Base-by-base conservation (phyloP, 371 early-diverging fungal species). In the Mortierella sp. region DNA sequence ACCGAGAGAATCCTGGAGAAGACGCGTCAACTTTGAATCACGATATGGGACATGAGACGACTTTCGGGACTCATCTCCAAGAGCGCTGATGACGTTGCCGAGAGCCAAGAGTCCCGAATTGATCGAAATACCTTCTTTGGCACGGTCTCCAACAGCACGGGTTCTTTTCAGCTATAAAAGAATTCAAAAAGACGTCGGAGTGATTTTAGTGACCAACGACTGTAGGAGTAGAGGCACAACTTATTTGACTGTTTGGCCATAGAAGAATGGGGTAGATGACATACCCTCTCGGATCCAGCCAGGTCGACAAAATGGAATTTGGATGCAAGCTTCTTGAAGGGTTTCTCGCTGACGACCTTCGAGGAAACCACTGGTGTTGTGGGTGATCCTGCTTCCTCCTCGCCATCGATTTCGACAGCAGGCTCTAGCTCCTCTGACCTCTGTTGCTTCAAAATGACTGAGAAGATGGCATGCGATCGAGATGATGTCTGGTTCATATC, bases 41-140 rank as follows among this genome's bases (percentile, higher is more conserved):
- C 99, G 92, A 70, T 95, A 99, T 23, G 99, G 99, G 17, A 99
- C 88, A 71, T 93, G 92, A 0, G 86, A 79, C 0, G 84, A 79
- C 32, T 79, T 85, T 41, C 93, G 80, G 14, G 89, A 67, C 68
- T 94, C 90, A 71, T 97, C 98, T 41, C 93, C 94, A 6, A 99
- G 87, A 5, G 99, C 99, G 26, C 93, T 93, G 44, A 99, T 99
- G 17, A 99, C 99, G 79, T 99, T 99, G 50, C 99, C 99, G 4
- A 99, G 88, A 1, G 98, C 96, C 37, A 99, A 80, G 4, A 99
- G 89, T 6, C 99, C 99, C 21, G 93, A 89, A 80, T 99, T 99
- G 79, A 99, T 99, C 5, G 93, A 89, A 39, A 99, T 99, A 32
- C 97, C 96, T 81, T 99, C 99, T 82, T 92, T 95, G 30, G 94